Base-by-base conservation (phyloP, 345 rosid species). In the Orychophragmus violaceus region DNA sequence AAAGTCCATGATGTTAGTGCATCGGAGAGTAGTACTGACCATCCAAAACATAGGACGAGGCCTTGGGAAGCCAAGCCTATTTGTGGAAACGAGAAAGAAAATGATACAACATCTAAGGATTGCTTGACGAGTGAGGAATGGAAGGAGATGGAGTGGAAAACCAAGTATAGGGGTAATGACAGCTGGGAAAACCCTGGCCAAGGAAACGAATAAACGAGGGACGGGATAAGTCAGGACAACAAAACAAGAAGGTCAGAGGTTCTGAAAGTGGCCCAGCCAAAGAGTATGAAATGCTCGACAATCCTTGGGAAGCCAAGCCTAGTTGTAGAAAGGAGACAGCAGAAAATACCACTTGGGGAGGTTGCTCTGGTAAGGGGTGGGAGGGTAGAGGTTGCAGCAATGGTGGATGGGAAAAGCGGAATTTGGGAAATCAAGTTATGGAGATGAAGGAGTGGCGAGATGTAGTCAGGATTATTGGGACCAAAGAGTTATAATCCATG, bases 401-500 rank as follows among this genome's bases (percentile, higher is more conserved):
- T 63, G 66, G 24, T 35, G 64, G 46, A 33, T 52, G 24, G 51
- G 76, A 64, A 18, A 59, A 66, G 42, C 52, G 62, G 25, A 71
- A 71, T 52, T 59, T 77, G 72, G 76, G 69, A 22, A 58, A 72
- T 37, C 35, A 66, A 53, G 52, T 12, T 39, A 39, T n/a, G 44
- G 64, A 45, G 44, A 56, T 1, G 52, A 66, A 66, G 32, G 77
- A 53, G 10, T 42, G 52, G 72, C 14, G 22, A n/a, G 68, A 41
- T 67, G 11, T 17, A 59, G 59, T 22, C 49, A 50, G 11, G 65
- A 68, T 64, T 74, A 75, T 75, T 50, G 62, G 59, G 59, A 62
- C 59, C 76, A 68, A 76, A 63, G 60, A 59, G 77, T 46, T 44
- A 55, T 57, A 69, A 66, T 39, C 59, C 76, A 19, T 33, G 78